These are phyloP conservation scores for Penicilliopsis zonata DNA, from an alignment of 495 filamentous ascomycete genomes.

Conservation along the genomic window DNA sequence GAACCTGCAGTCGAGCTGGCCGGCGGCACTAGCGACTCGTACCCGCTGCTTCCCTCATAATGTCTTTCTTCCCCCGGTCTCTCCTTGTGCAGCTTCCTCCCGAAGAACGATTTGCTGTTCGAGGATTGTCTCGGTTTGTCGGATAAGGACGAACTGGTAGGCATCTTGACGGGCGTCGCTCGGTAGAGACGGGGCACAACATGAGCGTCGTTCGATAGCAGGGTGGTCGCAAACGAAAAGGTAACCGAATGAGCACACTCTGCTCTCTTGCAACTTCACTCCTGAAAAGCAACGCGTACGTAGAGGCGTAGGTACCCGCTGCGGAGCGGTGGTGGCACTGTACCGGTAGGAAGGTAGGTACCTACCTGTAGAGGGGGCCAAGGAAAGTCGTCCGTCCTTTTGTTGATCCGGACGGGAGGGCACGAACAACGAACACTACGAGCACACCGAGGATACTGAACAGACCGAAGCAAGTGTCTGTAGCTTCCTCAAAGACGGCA, in stretches of 20 bases:
- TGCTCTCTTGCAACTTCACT: conserved; percentile 6
- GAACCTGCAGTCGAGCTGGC: conserved; percentile 51
- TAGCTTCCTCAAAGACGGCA: too few relatives aligned
- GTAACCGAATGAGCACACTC: not conserved
- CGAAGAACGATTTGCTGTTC: conserved; percentile 78
- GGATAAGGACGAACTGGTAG: conserved; percentile 45
- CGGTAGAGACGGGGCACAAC: conserved; percentile 25
- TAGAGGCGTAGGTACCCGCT: conserved; percentile 9
- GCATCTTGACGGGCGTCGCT: conserved; percentile 35
- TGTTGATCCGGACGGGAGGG: too few relatives aligned
- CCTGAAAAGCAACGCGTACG: conserved; percentile 10
- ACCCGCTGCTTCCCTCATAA: conserved; percentile 36
- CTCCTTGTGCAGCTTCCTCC: conserved; percentile 64
- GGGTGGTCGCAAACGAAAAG: conserved; percentile 2
- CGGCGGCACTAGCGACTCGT: conserved; percentile 36
- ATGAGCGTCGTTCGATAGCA: conserved; percentile 30
- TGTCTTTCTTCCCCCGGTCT: conserved; percentile 37
- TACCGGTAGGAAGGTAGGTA: too few relatives aligned
- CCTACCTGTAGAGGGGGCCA: too few relatives aligned
- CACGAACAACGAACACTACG: too few relatives aligned
- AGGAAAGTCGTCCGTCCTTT: not conserved
- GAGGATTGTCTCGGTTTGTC: conserved; percentile 78
- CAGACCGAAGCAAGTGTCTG: too few relatives aligned
- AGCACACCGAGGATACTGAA: too few relatives aligned
- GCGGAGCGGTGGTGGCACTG: conserved; percentile 14